Conservation (phyloP, 1,284 basidiomycete species). For the Trichosporon sp. region DNA sequence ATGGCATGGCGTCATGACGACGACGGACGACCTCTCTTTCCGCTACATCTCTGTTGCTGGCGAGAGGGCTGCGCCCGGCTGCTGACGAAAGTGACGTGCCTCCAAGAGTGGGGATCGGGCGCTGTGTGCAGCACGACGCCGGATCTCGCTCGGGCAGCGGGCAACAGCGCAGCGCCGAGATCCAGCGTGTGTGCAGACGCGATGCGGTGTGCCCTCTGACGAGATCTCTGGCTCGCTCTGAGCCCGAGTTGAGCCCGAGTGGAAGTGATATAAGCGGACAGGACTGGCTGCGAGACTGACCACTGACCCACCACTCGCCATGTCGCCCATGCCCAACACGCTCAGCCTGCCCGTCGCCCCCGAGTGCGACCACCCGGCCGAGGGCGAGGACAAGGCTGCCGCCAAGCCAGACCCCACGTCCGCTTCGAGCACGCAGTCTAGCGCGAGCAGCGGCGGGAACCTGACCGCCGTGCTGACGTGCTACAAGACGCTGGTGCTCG, state of each 20-base stretch:
- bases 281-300: too few relatives aligned
- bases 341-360: not conserved
- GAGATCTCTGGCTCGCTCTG: too few relatives aligned
- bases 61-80: too few relatives aligned
- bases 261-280: too few relatives aligned
- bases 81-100: not conserved
- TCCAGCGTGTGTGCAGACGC: too few relatives aligned
- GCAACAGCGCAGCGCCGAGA: not conserved
- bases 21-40: not conserved
- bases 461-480: constrained; percentile 15
- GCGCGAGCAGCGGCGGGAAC: constrained; percentile 6
- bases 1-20: not conserved
- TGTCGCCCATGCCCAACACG: not conserved
- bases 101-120: not conserved
- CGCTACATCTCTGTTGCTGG: not conserved
- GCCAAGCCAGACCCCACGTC: not conserved
- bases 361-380: not conserved
- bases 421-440: not conserved
- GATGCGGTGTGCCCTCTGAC: too few relatives aligned
- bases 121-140: not conserved
- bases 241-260: too few relatives aligned
- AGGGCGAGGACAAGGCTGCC: not conserved
- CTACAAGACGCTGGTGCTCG: constrained; percentile 16
- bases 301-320: not conserved
- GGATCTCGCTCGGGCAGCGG: not conserved